Conservation (phyloP, 257 asterid species). For the Capsicum baccatum region DNA sequence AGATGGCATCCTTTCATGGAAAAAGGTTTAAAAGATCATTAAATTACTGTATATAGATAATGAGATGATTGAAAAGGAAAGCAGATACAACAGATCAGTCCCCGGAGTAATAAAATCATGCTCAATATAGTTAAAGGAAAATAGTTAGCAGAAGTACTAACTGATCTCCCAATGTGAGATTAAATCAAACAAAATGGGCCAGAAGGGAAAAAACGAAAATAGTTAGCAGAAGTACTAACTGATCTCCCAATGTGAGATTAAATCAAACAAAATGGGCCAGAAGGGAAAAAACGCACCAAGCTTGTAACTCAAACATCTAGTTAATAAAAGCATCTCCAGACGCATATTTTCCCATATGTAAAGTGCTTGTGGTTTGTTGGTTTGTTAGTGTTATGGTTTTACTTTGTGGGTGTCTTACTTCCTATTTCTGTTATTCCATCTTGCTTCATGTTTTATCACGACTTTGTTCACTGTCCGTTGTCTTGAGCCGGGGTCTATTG, state of each 20-base stretch:
- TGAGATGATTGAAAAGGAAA: background rate
- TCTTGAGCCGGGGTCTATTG: no score
- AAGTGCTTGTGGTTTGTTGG: background rate
- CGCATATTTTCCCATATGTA: background rate
- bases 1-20: background rate
- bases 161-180: background rate
- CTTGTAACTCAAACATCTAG: background rate
- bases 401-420: no score
- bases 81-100: background rate
- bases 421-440: no score
- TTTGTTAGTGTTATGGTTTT: no score
- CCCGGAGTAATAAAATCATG: no score
- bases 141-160: background rate
- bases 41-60: background rate
- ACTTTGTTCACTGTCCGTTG: no score
- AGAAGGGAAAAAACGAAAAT: background rate
- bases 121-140: background rate
- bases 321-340: background rate
- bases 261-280: background rate
- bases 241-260: background rate
- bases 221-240: background rate
- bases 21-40: constrained; percentile 2
- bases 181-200: background rate
- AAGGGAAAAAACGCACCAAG: background rate
- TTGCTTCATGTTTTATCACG: no score